Evolutionary conservation across 2,329 filamentous ascomycete species (phyloP), one percentile per base, ranked within the genome.

Genomic region (Basipetospora chlamydospora): DNA sequence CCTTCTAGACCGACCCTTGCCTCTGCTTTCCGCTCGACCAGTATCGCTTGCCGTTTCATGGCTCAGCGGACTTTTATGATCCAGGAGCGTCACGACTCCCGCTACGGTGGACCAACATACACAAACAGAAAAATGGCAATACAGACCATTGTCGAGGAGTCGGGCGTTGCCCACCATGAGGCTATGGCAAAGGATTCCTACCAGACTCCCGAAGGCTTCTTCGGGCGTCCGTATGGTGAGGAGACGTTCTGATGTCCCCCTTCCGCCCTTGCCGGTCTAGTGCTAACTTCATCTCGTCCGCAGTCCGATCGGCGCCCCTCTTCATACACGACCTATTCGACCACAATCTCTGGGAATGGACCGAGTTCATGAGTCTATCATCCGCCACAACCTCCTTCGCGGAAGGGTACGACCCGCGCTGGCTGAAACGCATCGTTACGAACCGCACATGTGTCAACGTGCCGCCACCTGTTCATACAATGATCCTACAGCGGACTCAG

Each of bases 321-420:
- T 39, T 44, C 30, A 36, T 44, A 12, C 39, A 44, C 28, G 43
- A 44, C 28, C 35, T 44, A 10, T 41, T 44, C 26, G 41, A 44
- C 30, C 43, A 44, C 10, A 43, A 39, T 16, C 21, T 44, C 17
- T 28, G 37, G 25, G 43, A 44, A 40, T 44, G 43, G 43, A 39
- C 39, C 22, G 39, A 41, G 21, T 39, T 35, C 15, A 36, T 40
- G 35, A 29, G 21, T 17, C 15, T 32, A 17, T 23, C 33, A 12
- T 8, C 22, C 17, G 17, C 29, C 23, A 31, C 28, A 5, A 33
- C 21, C 3, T 18, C 29, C 9, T 33, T 38, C 22, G 36, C 36
- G 16, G 23, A 21, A 20, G 35, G 31, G 13, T 37, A 30, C 22
- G 26, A 30, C 16, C 26, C 28, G 12, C 22, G 22, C 13, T 30